Base-by-base conservation (phyloP, 2,329 filamentous ascomycete species). In the Juglanconis juglandina region DNA sequence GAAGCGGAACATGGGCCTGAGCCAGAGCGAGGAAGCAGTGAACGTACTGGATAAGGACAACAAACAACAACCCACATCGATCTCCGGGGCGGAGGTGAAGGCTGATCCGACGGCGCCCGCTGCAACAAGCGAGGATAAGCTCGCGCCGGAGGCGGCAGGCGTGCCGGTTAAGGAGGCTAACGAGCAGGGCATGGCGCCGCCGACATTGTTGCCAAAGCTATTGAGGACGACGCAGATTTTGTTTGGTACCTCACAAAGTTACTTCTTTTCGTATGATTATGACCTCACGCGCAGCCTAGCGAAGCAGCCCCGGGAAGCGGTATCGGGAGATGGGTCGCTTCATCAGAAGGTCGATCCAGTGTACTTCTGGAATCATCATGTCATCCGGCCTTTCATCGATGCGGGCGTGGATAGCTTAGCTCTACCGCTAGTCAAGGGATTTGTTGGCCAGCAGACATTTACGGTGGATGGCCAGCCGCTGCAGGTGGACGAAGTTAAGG, bases 241-340 rank as follows among this genome's bases (percentile, higher is more conserved):
- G 62, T 94, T 97, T 70, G 87, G 90, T 1, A 83, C 87, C 4
- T 92, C 89, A 0, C 83, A 84, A 64, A 97, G 91, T 72, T 98
- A 97, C 73, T 98, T 89, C 78, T 99, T 94, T 73, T 93, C 93
- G 0, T 97, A 99, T 72, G 95, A 99, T 65, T 84, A 94, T 71
- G 93, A 99, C 71, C 84, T 99, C 54, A 98, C 95, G 0, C 84
- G 88, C 59, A 87, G 83, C 64, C 68, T 86, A 58, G 74, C 75
- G 3, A 78, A 71, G 58, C 70, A 68, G 3, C 72, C 42, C 74
- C 78, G 67, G 32, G 74, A 76, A 13, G 80, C 81, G 44, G 66
- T 84, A 4, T 87, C 92, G 5, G 77, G 96, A 4, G 80, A 81
- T 50, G 66, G 84, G 4, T 87, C 92, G 5, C 77, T 96, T 4